These are phyloP conservation scores for Periconia sp. DNA, from an alignment of 2,329 filamentous ascomycete species.

Conservation along the genomic window DNA sequence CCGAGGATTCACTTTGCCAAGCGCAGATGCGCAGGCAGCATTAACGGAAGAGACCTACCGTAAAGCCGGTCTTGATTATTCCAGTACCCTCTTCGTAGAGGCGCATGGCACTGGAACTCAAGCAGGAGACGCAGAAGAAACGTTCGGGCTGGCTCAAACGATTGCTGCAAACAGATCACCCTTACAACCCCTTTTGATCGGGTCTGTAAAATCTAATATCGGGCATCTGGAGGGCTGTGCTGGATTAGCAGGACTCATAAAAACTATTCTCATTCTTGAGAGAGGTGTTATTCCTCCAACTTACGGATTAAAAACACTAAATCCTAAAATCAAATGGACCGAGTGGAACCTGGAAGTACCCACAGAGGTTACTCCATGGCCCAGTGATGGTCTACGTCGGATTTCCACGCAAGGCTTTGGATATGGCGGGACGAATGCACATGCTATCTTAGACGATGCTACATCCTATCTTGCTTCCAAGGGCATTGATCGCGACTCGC, in stretches of 20 bases:
- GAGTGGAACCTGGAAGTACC: slow-evolving; percentile 13
- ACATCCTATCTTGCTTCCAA: too few species aligned
- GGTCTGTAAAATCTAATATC: slow-evolving; percentile 42
- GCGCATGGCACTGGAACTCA: slow-evolving; percentile 39
- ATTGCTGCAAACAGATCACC: too few species aligned
- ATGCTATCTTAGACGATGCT: too few species aligned
- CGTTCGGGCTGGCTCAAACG: too few species aligned
- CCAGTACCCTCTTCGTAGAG: slow-evolving; percentile 30
- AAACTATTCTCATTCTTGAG: slow-evolving; percentile 45
- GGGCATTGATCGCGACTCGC: background rate
- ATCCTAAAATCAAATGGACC: slow-evolving; percentile 19
- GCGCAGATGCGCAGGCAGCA: slow-evolving; percentile 37
- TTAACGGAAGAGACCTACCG: slow-evolving; percentile 28
- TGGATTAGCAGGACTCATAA: slow-evolving; percentile 44
- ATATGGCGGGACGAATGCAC: slow-evolving; percentile 19
- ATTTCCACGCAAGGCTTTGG: slow-evolving; percentile 19
- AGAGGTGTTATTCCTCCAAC: slow-evolving; percentile 36
- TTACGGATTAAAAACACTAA: slow-evolving; percentile 8
- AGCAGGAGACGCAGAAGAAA: slow-evolving; percentile 27
- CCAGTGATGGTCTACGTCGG: slow-evolving; percentile 10
- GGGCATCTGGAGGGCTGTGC: slow-evolving; percentile 49
- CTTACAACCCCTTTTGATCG: background rate
- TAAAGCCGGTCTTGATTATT: slow-evolving; percentile 1
- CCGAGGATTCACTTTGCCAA: too few species aligned
- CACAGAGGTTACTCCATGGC: slow-evolving; percentile 15